phyloP scores from a whole-genome alignment of 768 basidiomycete species.

The Agrocybe chaxingu region DNA sequence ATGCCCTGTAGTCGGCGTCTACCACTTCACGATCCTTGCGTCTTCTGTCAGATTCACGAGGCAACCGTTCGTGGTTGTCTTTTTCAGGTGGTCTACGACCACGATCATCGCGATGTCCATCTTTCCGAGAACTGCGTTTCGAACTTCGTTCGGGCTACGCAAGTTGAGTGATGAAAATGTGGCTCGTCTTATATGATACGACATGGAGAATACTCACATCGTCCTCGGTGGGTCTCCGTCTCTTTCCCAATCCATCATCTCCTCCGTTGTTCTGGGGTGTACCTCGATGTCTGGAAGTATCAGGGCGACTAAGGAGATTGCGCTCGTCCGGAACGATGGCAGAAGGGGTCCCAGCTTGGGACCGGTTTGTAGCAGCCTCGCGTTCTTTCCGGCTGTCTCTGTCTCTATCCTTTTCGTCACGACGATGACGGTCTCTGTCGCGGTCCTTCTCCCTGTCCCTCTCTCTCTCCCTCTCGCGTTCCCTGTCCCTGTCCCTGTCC shows the following conservation, averaged over 20 bases:
- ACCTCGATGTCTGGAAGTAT: constrained; percentile 52
- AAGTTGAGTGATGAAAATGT: constrained; percentile 10
- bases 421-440: constrained; percentile 53
- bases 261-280: constrained; percentile 24
- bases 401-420: constrained; percentile 65
- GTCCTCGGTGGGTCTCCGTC: constrained; percentile 66
- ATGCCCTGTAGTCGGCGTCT: constrained; percentile 46
- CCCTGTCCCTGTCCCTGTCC: constrained; percentile 57
- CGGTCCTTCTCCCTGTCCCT: constrained; percentile 35
- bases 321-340: constrained; percentile 47
- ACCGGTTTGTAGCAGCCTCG: constrained; percentile 33
- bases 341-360: constrained; percentile 29
- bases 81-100: constrained; percentile 64
- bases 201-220: constrained; percentile 49
- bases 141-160: constrained; percentile 65
- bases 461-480: constrained; percentile 57
- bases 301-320: constrained; percentile 55
- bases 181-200: not conserved
- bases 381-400: constrained; percentile 62
- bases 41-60: constrained; percentile 63
- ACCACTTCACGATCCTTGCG: constrained; percentile 60
- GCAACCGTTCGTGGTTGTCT: constrained; percentile 49
- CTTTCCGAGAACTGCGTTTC: constrained; percentile 82
- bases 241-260: constrained; percentile 73
- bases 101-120: constrained; percentile 74